Evolutionary conservation across 2,329 filamentous ascomycete genomes (phyloP), one percentile per base, ranked within the genome.

Genomic region (Clarireedia paspali): DNA sequence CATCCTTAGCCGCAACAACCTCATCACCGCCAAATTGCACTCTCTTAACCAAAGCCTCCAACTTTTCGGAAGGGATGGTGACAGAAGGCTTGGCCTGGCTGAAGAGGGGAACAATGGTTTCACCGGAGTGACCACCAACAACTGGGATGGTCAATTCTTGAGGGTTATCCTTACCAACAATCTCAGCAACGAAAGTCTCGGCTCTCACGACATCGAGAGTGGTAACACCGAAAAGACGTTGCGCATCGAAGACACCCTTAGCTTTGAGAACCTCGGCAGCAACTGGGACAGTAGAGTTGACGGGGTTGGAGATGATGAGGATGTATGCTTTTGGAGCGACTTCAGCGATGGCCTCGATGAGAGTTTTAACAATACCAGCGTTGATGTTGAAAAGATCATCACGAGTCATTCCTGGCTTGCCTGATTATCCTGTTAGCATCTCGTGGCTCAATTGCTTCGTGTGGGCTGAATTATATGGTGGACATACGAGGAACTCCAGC

Each of bases 351-450:
- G 91, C 91, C 84, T 96, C 95, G 78, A 92, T 91, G 65, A 99
- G 85, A 77, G 97, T 94, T 72, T 92, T 91, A 74, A 99, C 94
- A 75, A 99, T 99, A 73, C 90, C 95, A 75, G 94, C 94, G 77
- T 99, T 99, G 83, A 92, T 99, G 86, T 97, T 97, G 91, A 99
- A 99, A 64, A 99, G 87, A 74, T 99, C 92, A 77, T 99, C 94
- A 82, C 94, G 91, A 78, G 89, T 95, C 94, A 99, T 99, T 78
- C 94, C 94, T 74, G 94, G 94, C 85, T 70, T 70, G 79, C 48
- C 48, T 50, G 15, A 4, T 40, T 40, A 5, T 6, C 42, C 17
- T 9, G 7, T 20, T 40, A n/a, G 23, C 15, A 50, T 17, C 9
- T 38, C 40, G 17, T 34, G 30, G 9, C 4, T 10, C 10, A 34